Evolutionary conservation across 495 filamentous ascomycete species (phyloP).

Genomic region (Neurospora tetraspora): DNA sequence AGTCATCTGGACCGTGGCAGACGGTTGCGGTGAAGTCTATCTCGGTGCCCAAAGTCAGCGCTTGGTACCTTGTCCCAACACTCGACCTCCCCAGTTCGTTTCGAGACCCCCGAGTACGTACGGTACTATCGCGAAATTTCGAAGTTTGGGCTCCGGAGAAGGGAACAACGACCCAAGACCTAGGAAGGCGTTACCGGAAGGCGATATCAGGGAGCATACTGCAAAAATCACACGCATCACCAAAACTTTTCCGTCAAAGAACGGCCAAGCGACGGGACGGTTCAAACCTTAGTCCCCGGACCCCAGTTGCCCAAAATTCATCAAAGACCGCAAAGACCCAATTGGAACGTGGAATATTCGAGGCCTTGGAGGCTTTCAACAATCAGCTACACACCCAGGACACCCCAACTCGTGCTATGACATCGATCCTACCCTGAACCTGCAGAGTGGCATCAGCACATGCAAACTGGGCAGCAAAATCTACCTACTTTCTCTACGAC

Average conservation of each 20-base stretch:
- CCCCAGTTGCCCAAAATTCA: no score
- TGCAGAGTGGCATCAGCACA: not conserved
- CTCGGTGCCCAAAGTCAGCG: not conserved
- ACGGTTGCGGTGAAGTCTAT: not conserved
- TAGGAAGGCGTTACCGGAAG: not conserved
- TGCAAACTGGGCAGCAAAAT: not conserved
- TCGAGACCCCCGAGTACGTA: not conserved
- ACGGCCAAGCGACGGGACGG: not conserved
- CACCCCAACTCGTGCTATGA: not conserved
- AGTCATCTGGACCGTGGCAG: not conserved
- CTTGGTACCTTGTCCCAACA: not conserved
- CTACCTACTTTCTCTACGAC: not conserved
- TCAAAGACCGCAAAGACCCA: not conserved
- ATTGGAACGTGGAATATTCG: not conserved
- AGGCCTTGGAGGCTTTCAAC: not conserved
- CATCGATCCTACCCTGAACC: not conserved
- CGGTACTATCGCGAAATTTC: not conserved
- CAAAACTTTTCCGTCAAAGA: not conserved
- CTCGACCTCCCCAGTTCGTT: not conserved
- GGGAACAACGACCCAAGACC: not conserved
- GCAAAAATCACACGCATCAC: not conserved
- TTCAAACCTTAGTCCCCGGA: not conserved
- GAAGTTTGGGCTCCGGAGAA: not conserved
- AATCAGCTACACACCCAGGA: not conserved
- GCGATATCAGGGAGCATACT: not conserved